These are phyloP conservation scores for Hansfordia pulvinata DNA, from an alignment of 2,329 filamentous ascomycete species.

Conservation along the genomic window DNA sequence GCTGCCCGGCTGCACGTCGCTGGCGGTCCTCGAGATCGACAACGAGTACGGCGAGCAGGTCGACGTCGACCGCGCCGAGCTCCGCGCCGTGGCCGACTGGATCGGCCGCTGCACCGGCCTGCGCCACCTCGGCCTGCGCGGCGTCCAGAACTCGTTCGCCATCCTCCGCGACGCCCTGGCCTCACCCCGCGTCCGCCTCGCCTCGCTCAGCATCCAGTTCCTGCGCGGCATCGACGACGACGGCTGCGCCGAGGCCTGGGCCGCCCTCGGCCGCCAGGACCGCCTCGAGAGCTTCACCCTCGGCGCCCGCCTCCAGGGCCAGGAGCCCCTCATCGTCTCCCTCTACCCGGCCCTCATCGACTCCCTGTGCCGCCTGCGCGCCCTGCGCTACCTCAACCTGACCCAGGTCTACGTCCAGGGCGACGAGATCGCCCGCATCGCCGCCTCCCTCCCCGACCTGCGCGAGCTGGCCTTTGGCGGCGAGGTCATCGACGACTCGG, in stretches of 20 bases:
- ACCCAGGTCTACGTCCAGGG: conserved; percentile 34
- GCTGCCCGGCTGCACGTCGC: conserved; percentile 17
- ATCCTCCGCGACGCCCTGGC: conserved; percentile 12
- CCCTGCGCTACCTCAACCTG: conserved; percentile 38
- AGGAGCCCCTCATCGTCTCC: conserved; percentile 30
- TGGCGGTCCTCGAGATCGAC: conserved; percentile 21
- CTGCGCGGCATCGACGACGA: conserved; percentile 5
- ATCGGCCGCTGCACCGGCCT: conserved; percentile 14
- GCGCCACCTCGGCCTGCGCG: conserved; percentile 22
- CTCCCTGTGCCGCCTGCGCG: conserved; percentile 33
- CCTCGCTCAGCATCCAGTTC: conserved; percentile 9
- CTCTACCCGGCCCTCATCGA: conserved; percentile 11
- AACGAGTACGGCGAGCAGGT: conserved; percentile 6
- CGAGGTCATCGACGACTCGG: conserved; percentile 31
- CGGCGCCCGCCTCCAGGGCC: conserved; percentile 23
- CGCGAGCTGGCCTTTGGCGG: conserved; percentile 44
- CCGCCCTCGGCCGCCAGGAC: conserved; percentile 11
- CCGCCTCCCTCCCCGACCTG: conserved; percentile 28
- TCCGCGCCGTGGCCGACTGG: conserved; percentile 17
- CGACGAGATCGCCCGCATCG: conserved; percentile 32
- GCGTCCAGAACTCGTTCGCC: conserved; percentile 27
- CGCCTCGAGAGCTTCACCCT: conserved; percentile 11
- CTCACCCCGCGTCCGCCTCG: conserved; percentile 11
- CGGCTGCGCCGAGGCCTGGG: conserved; percentile 8
- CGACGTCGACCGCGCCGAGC: conserved; percentile 9